Base-by-base conservation (phyloP, 2,329 filamentous ascomycete species). In the Ophiocordyceps australis region DNA sequence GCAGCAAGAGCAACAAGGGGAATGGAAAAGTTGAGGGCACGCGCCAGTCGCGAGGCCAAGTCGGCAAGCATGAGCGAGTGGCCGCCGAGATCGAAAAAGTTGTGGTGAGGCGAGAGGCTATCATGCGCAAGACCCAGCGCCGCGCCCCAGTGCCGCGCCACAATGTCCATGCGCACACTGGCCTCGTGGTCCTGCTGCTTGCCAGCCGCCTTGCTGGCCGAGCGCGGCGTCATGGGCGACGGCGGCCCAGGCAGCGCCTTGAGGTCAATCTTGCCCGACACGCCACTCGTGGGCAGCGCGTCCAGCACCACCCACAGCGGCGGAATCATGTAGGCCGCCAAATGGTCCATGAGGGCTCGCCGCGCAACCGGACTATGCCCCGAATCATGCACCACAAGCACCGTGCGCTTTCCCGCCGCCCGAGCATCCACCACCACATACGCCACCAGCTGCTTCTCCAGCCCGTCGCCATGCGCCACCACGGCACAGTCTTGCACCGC, bases 241-340 rank as follows among this genome's bases (percentile, higher is more conserved):
- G 60, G 64, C 1, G 77, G 77, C 1, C 68, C 54, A 16, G 79
- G 79, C 10, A 86, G 58, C 9, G 63, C 58, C 45, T 80, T 80
- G 29, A 78, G 56, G 38, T 86, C 74, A 13, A 73, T 69, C 50
- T 86, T 86, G 13, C 79, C 79, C 10, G 78, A 85, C 2, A 86
- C 79, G 25, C 68, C 71, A 37, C 82, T 73, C 0, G 77, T 83
- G 1, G 79, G 79, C 5, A 86, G 50, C 32, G 65, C 62, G 3
- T 74, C 64, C 17, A 85, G 49, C 39, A 76, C 66, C 20, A 85
- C 71, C 79, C 79, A 86, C 4, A 83, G 47, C 1, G 74, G 62
- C 0, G 79, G 79, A 28, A 86, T 74, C 79, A 86, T 85, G 48
- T 86, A 86, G 33, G 80, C 76, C 2, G 79, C 79, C 17, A 86